Evolutionary conservation across 495 filamentous ascomycete genomes (phyloP), one percentile per base, ranked within the genome.

Genomic region (Trichoderma orchidacearum): DNA sequence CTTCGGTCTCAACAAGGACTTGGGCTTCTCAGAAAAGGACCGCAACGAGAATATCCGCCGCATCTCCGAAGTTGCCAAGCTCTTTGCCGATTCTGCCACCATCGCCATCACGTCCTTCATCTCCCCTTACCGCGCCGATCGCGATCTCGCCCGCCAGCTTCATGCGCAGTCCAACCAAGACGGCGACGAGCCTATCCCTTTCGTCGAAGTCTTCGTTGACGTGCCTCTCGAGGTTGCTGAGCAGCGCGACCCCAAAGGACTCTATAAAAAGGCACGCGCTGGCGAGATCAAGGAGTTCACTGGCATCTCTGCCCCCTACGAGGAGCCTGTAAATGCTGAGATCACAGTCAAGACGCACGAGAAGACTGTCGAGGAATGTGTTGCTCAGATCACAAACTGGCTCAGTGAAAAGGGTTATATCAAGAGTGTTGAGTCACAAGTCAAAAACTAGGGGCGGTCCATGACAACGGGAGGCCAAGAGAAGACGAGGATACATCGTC

Each of bases 241-340:
- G 80, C 70, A 86, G 75, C 78, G 93, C 58, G 93, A 98, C 67
- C 93, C 93, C 25, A 98, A 98, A 80, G 94, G 92, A 8, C 69
- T 98, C 56, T 98, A 98, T 68, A 94, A 94, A 81, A 95, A 95
- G 81, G 93, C 93, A 5, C 76, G 91, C 17, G 84, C 84, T 52
- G 93, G 93, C 13, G 80, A 92, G 66, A 96, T 97, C 66, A 92
- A 92, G 76, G 90, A 97, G 61, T 98, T 98, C 66, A 98, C 93
- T 12, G 94, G 93, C 9, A 89, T 98, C 58, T 84, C 80, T 53
- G 89, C 90, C 29, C 93, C 93, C 4, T 98, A 98, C 70, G 93
- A 98, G 80, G 86, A 80, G 50, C 94, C 93, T 21, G 81, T 83
- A 68, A 78, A 80, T 57, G 81, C 93, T 8, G 93, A 98, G 78